Evolutionary conservation across 192 early-diverging fungal genomes (phyloP).

Genomic region (Diversispora epigaea): DNA sequence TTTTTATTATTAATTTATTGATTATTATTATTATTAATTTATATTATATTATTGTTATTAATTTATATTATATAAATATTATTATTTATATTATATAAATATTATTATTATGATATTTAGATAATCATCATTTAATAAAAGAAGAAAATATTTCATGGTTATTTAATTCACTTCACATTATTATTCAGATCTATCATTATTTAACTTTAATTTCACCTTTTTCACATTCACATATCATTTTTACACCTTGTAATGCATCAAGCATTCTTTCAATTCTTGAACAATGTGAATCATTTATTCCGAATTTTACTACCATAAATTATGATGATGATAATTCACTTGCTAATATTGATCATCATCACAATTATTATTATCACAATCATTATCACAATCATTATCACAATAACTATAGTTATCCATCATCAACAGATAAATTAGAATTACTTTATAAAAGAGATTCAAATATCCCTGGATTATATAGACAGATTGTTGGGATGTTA

Average conservation of each 20-base stretch:
- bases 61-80: neutral
- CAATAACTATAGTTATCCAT: neutral
- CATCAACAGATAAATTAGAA: constrained; percentile 21
- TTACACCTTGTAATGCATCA: neutral
- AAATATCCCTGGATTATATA: neutral
- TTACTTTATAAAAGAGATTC: neutral
- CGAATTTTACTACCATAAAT: neutral
- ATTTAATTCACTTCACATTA: constrained; percentile 12
- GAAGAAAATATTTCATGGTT: constrained; percentile 10
- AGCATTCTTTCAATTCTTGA: constrained; percentile 4
- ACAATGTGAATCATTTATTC: constrained; percentile 13
- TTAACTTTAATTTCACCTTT: constrained; percentile 13
- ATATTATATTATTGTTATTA: neutral
- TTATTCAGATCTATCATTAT: constrained; percentile 22
- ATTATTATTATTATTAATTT: neutral
- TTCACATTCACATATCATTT: neutral
- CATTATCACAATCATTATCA: too few species aligned
- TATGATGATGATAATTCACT: too few species aligned
- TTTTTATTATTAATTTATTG: neutral
- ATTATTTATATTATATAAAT: neutral
- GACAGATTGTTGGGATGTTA: constrained; percentile 19
- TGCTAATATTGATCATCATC: constrained; percentile 3
- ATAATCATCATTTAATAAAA: neutral
- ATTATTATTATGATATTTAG: neutral
- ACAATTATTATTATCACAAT: too few species aligned